Percentiles rank a stretch among this genome's conserved stretches.
phyloP scores from a whole-genome alignment of 2,329 filamentous ascomycete species.

The Fusarium tjaetaba region DNA sequence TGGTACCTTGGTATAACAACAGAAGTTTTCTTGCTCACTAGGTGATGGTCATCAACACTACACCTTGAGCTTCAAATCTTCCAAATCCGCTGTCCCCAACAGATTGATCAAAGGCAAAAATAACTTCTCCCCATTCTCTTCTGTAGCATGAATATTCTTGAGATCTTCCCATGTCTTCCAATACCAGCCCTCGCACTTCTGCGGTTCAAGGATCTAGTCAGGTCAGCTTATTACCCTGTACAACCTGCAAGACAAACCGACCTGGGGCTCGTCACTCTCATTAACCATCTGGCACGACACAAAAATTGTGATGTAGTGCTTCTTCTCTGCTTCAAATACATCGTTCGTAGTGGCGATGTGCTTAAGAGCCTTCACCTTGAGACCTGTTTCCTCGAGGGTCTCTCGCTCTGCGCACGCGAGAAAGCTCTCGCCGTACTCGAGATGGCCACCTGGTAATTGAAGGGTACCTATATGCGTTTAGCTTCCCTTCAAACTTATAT shows the following conservation, averaged over 20 bases:
- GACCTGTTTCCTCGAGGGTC: constrained; percentile 74
- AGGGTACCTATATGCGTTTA: constrained; percentile 60
- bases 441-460: constrained; percentile 79
- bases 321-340: constrained; percentile 65
- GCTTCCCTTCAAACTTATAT: not conserved
- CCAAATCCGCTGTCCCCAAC: constrained; percentile 36
- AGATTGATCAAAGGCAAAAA: constrained; percentile 50
- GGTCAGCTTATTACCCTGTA: not conserved
- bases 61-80: constrained; percentile 19
- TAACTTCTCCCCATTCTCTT: constrained; percentile 36
- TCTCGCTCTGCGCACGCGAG: constrained; percentile 73
- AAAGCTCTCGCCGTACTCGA: constrained; percentile 74
- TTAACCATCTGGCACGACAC: constrained; percentile 64
- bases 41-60: not conserved
- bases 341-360: constrained; percentile 74
- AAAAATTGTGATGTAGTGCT: constrained; percentile 81
- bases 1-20: not conserved
- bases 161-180: constrained; percentile 60
- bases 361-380: constrained; percentile 62
- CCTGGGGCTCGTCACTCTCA: constrained; percentile 61
- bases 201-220: constrained; percentile 54
- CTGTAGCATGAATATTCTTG: constrained; percentile 36
- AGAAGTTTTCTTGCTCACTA: not conserved
- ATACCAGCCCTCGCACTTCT: constrained; percentile 62
- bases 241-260: constrained; percentile 48